Percentiles rank a stretch among this genome's conserved stretches.
Conservation (phyloP, 139 green algal genomes). For the Volvox reticuliferus region DNA sequence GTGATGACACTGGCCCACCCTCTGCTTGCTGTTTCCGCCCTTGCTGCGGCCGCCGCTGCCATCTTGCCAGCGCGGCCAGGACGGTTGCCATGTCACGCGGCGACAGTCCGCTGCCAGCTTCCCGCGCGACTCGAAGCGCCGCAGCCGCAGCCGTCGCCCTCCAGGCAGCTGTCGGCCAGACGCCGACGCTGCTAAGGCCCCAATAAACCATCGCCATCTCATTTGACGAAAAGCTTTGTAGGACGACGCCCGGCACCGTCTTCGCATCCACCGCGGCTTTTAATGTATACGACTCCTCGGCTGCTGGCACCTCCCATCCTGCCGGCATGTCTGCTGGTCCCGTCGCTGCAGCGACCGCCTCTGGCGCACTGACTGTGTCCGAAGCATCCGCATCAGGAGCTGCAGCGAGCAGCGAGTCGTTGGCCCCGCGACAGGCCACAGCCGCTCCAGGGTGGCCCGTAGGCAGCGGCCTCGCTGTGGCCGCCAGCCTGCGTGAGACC, state of each 20-base stretch:
- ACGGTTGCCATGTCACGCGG: constrained; percentile 7
- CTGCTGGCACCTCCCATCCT: too few species aligned
- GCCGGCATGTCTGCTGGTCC: too few species aligned
- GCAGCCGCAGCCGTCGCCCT: neutral
- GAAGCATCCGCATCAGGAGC: too few species aligned
- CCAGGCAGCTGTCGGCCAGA: constrained; percentile 8
- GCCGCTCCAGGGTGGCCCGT: too few species aligned
- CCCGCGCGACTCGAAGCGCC: neutral
- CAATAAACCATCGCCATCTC: constrained; percentile 4
- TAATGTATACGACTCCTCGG: too few species aligned
- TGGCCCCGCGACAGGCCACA: too few species aligned
- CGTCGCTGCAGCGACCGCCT: too few species aligned
- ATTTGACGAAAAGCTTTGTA: neutral
- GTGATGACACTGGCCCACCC: neutral
- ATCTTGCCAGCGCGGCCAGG: constrained; percentile 21
- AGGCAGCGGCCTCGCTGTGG: neutral
- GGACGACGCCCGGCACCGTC: neutral
- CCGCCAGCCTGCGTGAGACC: neutral
- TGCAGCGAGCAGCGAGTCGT: too few species aligned
- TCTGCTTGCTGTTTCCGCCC: neutral
- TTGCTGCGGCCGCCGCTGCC: neutral
- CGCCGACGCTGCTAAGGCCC: constrained; percentile 32
- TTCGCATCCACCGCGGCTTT: neutral
- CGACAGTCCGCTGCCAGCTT: neutral
- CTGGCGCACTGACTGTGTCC: too few species aligned